These are phyloP conservation scores for Aureobasidium melanogenum DNA, from an alignment of 2,329 filamentous ascomycete species.

Conservation along the genomic window DNA sequence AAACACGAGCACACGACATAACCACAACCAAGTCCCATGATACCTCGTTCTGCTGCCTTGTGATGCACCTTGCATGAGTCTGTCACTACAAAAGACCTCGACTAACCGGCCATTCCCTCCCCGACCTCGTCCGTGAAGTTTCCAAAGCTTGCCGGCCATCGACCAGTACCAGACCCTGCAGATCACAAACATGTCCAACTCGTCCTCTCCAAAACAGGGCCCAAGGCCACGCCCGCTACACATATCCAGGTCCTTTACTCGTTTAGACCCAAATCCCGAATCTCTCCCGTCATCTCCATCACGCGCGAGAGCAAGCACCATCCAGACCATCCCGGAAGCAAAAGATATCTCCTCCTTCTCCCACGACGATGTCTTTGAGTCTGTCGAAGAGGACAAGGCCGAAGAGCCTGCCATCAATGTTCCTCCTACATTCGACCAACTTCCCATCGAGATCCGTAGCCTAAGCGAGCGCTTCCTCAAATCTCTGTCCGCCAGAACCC, in stretches of 20 bases:
- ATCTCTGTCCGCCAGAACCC: conserved; percentile 76
- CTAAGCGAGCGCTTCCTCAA: conserved; percentile 90
- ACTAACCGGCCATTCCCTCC: background rate
- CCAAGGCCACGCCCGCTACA: conserved; percentile 6
- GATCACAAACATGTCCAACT: conserved; percentile 9
- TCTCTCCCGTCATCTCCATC: conserved; percentile 20
- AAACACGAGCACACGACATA: background rate
- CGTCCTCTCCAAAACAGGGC: background rate
- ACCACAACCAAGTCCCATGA: background rate
- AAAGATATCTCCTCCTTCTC: conserved; percentile 23
- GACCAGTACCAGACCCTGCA: background rate
- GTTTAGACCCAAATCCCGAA: conserved; percentile 33
- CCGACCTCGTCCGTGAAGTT: background rate
- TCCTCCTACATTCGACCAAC: conserved; percentile 69
- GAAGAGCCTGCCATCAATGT: conserved; percentile 24
- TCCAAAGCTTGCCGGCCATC: background rate
- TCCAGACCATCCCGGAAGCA: conserved; percentile 38
- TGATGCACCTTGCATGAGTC: background rate
- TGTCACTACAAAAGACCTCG: background rate
- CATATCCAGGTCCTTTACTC: conserved; percentile 36
- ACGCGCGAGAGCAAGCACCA: conserved; percentile 38
- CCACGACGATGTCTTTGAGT: conserved; percentile 29
- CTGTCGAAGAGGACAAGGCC: conserved; percentile 22
- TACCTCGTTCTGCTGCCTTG: background rate
- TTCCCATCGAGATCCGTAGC: conserved; percentile 88